phyloP scores from a whole-genome alignment of 257 asterid genomes.

The Vinca minor region DNA sequence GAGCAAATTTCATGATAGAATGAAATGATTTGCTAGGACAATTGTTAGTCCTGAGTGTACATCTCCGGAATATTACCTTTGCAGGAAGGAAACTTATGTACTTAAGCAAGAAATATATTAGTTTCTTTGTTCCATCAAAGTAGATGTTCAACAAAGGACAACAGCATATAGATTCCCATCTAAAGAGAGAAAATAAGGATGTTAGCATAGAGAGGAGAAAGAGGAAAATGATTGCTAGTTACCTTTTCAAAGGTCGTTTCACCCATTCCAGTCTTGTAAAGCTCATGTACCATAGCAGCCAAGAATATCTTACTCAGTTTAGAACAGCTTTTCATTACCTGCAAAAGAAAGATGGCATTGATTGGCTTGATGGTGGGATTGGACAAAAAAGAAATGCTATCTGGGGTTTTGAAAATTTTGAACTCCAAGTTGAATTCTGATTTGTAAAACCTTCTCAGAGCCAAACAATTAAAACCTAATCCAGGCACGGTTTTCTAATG shows the following conservation, averaged over 20 bases:
- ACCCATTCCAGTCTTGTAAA: conserved; percentile 90
- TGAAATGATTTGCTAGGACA: neutral
- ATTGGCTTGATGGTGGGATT: neutral
- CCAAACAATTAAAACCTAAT: neutral
- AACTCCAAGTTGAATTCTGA: no score
- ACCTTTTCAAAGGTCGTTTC: conserved; percentile 96
- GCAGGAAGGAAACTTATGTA: no score
- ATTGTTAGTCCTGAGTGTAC: neutral
- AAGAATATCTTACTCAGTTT: conserved; percentile 78
- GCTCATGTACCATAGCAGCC: conserved; percentile 96
- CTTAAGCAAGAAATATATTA: neutral
- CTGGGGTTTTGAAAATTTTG: neutral
- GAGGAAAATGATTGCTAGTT: no score
- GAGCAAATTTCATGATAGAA: no score
- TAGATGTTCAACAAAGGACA: neutral
- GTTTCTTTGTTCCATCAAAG: neutral
- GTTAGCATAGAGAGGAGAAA: conserved; percentile 9
- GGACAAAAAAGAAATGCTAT: neutral
- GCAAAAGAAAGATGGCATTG: conserved; percentile 11
- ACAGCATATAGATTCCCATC: neutral
- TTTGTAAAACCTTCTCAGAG: neutral
- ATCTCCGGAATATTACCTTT: neutral
- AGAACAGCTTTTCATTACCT: conserved; percentile 76
- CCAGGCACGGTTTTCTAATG: neutral
- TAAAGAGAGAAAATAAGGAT: conserved; percentile 6